Percentiles rank a stretch among this genome's conserved stretches.
Evolutionary conservation across 441 rosid species (phyloP).

Genomic region (Pelargonium cotyledonis): DNA sequence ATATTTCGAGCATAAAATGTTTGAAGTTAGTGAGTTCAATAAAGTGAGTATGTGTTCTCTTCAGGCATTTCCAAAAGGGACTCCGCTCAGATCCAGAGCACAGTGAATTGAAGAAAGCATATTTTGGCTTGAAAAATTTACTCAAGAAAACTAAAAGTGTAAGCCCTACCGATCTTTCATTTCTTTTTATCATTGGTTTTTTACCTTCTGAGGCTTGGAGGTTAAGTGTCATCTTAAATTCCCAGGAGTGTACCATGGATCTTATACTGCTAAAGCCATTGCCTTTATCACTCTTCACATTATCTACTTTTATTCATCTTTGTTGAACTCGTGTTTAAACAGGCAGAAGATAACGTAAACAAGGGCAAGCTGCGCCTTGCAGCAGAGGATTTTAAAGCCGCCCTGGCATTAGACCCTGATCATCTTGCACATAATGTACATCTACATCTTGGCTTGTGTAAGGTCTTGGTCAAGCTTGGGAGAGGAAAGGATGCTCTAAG

Average conservation of each 20-base stretch:
- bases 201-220: constrained; percentile 11
- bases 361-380: constrained; percentile 88
- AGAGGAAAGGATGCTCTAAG: constrained; percentile 84
- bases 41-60: constrained; percentile 20
- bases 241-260: constrained; percentile 1
- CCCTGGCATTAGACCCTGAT: constrained; percentile 79
- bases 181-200: neutral
- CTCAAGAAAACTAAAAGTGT: constrained; percentile 93
- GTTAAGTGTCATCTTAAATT: constrained; percentile 6
- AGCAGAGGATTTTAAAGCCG: constrained; percentile 77
- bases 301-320: neutral
- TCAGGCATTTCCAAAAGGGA: constrained; percentile 93
- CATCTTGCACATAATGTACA: constrained; percentile 81
- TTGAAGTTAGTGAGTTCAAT: constrained; percentile 14
- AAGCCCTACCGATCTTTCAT: constrained; percentile 22
- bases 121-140: constrained; percentile 84
- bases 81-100: constrained; percentile 98
- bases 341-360: constrained; percentile 87
- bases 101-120: constrained; percentile 83
- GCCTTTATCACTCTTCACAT: neutral
- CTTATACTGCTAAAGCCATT: constrained; percentile 1
- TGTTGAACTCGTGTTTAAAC: constrained; percentile 16
- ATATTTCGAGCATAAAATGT: neutral
- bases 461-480: constrained; percentile 82
- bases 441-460: constrained; percentile 91